Conservation (phyloP, 495 filamentous ascomycete genomes). For the Hypoxylon rickii region DNA sequence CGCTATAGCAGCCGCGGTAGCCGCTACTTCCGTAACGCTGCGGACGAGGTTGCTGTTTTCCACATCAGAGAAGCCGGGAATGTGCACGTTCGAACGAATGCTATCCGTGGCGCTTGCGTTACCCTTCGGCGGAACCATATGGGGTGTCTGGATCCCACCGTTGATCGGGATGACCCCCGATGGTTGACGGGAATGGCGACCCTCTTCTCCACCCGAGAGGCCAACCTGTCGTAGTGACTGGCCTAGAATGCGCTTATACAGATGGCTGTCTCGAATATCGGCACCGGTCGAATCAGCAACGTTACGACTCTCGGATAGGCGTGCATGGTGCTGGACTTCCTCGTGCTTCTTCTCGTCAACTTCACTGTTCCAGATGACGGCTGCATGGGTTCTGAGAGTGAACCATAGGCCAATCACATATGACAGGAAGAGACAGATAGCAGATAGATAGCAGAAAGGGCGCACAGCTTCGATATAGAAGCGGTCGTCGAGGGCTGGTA, state of each 20-base stretch:
- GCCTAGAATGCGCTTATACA: slow-evolving; percentile 92
- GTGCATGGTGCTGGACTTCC: slow-evolving; percentile 42
- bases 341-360: slow-evolving; percentile 78
- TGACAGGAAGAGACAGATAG: slow-evolving; percentile 83
- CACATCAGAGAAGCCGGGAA: slow-evolving; percentile 73
- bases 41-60: slow-evolving; percentile 80
- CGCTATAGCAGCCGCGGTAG: slow-evolving; percentile 86
- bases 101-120: slow-evolving; percentile 45
- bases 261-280: slow-evolving; percentile 77
- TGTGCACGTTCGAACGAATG: slow-evolving; percentile 51
- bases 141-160: slow-evolving; percentile 54
- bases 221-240: slow-evolving; percentile 85
- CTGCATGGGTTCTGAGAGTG: slow-evolving; percentile 93
- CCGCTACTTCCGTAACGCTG: slow-evolving; percentile 88
- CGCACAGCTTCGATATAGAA: slow-evolving; percentile 90
- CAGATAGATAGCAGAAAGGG: slow-evolving; percentile 89
- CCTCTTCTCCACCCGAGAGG: slow-evolving; percentile 56
- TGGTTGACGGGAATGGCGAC: slow-evolving; percentile 49
- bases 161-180: slow-evolving; percentile 40
- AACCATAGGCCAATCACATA: slow-evolving; percentile 97
- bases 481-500: slow-evolving; percentile 78
- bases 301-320: slow-evolving; percentile 49
- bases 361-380: slow-evolving; percentile 93
- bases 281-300: slow-evolving; percentile 46
- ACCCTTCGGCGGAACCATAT: slow-evolving; percentile 74